phyloP scores from a whole-genome alignment of 75 land plant genomes.

The Ceratopteris richardii region DNA sequence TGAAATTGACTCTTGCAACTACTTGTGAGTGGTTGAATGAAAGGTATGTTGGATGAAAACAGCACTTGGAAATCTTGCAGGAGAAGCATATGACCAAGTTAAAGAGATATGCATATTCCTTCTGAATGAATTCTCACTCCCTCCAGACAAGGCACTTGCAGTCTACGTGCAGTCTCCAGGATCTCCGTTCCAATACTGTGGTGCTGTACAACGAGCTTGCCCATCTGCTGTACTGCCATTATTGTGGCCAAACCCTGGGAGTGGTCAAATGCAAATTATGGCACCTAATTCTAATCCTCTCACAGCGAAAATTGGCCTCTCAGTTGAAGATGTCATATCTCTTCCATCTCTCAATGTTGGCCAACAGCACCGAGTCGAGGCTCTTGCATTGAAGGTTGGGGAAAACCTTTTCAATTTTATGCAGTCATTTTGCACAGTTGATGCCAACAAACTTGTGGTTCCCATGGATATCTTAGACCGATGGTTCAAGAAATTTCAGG shows the following conservation, averaged over 20 bases:
- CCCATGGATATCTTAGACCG: slow-evolving; percentile 89
- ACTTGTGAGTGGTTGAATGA: too few relatives aligned
- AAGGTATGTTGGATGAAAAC: too few relatives aligned
- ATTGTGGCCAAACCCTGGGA: slow-evolving; percentile 69
- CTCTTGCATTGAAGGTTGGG: slow-evolving; percentile 80
- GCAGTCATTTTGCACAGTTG: slow-evolving; percentile 90
- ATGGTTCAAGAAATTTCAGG: slow-evolving; percentile 98
- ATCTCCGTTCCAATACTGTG: slow-evolving; percentile 70
- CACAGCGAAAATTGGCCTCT: slow-evolving; percentile 81
- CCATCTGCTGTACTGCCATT: slow-evolving; percentile 95
- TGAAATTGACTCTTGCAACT: too few relatives aligned
- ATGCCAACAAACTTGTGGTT: slow-evolving; percentile 64
- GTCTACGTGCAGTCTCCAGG: slow-evolving; percentile 84
- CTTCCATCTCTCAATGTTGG: slow-evolving; percentile 63
- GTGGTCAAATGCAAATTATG: slow-evolving; percentile 40
- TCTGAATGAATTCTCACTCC: slow-evolving; percentile 59
- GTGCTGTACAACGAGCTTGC: slow-evolving; percentile 65
- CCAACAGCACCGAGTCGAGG: slow-evolving; percentile 59
- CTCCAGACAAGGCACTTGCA: slow-evolving; percentile 87
- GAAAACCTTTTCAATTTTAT: slow-evolving; percentile 96
- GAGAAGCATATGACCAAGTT: slow-evolving; percentile 63
- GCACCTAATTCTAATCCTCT: slow-evolving; percentile 32
- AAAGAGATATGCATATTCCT: slow-evolving; percentile 82
- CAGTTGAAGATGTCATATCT: slow-evolving; percentile 64
- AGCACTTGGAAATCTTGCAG: slow-evolving; percentile 31